Conservation (phyloP, 352 stramenopile genomes). For the Phytophthora tubulina region DNA sequence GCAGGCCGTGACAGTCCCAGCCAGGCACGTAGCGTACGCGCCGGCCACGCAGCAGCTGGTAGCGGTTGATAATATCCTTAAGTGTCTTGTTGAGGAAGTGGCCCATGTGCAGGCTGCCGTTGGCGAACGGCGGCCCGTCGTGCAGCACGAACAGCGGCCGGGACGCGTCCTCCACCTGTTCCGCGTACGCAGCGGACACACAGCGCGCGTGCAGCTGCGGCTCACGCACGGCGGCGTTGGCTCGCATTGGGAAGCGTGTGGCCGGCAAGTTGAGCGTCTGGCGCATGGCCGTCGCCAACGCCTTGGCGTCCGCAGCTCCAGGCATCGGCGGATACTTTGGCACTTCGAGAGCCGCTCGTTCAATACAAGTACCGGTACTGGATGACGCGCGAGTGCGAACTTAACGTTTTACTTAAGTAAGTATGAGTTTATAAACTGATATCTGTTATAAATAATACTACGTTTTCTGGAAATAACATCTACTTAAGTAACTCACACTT, state of each 20-base stretch:
- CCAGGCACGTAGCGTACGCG: constrained; percentile 97
- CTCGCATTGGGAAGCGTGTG: constrained; percentile 97
- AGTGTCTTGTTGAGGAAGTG: constrained; percentile 94
- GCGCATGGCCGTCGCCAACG: constrained; percentile 74
- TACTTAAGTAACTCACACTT: no score
- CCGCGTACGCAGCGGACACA: constrained; percentile 69
- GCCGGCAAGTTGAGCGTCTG: constrained; percentile 96
- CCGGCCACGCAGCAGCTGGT: constrained; percentile 94
- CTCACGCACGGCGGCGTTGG: constrained; percentile 92
- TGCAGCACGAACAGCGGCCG: constrained; percentile 93
- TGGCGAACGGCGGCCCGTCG: constrained; percentile 99
- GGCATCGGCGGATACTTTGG: constrained; percentile 13
- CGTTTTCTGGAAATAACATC: no score
- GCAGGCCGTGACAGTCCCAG: constrained; percentile 99
- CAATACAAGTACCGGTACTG: not conserved
- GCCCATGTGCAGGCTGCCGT: constrained; percentile 98
- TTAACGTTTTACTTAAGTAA: constrained; percentile 5
- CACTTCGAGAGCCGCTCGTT: constrained; percentile 23
- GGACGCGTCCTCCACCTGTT: constrained; percentile 45
- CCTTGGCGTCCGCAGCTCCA: constrained; percentile 58
- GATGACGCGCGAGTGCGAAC: constrained; percentile 6
- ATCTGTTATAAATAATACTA: not conserved
- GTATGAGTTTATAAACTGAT: not conserved
- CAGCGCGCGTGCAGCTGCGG: constrained; percentile 72
- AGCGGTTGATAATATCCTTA: constrained; percentile 99